phyloP scores from a whole-genome alignment of 2,329 filamentous ascomycete species.

The Trichoderma sp. region DNA sequence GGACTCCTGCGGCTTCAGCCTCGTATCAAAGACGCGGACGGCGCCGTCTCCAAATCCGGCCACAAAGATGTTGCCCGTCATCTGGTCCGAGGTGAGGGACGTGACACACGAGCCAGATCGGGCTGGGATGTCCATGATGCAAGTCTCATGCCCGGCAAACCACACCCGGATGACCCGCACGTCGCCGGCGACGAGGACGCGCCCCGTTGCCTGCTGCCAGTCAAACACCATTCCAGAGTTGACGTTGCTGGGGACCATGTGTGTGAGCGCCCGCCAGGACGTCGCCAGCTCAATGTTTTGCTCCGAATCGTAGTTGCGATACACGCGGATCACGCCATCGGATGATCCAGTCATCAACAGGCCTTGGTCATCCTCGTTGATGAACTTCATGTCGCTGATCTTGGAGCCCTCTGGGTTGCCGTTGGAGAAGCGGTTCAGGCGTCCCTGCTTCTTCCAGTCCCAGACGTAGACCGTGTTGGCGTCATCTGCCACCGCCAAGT shows the following conservation, averaged over 20 bases:
- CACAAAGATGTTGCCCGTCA: slow-evolving; percentile 94
- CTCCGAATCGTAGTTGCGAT: slow-evolving; percentile 83
- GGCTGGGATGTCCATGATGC: slow-evolving; percentile 89
- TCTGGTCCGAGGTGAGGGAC: slow-evolving; percentile 93
- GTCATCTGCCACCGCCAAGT: slow-evolving; percentile 90
- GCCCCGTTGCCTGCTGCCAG: slow-evolving; percentile 97
- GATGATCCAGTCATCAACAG: slow-evolving; percentile 93
- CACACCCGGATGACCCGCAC: slow-evolving; percentile 94
- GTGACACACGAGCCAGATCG: slow-evolving; percentile 95
- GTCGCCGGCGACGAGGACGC: slow-evolving; percentile 92
- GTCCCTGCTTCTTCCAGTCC: slow-evolving; percentile 82
- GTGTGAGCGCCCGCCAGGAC: slow-evolving; percentile 86
- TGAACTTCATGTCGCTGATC: slow-evolving; percentile 94
- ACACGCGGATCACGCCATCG: slow-evolving; percentile 91
- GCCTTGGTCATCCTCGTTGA: slow-evolving; percentile 97
- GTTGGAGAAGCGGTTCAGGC: slow-evolving; percentile 86
- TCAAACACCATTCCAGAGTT: slow-evolving; percentile 97
- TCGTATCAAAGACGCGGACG: slow-evolving; percentile 90
- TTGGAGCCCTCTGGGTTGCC: slow-evolving; percentile 88
- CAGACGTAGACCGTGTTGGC: slow-evolving; percentile 88
- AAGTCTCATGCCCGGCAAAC: slow-evolving; percentile 93
- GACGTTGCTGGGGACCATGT: slow-evolving; percentile 90
- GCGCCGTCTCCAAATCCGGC: slow-evolving; percentile 96
- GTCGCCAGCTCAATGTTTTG: slow-evolving; percentile 81
- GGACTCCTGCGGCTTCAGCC: slow-evolving; percentile 77